A percentile compares a stretch with the other conserved stretches of the same genome.
phyloP scores from a whole-genome alignment of 306 rosid genomes.

The Citrullus colocynthis region DNA sequence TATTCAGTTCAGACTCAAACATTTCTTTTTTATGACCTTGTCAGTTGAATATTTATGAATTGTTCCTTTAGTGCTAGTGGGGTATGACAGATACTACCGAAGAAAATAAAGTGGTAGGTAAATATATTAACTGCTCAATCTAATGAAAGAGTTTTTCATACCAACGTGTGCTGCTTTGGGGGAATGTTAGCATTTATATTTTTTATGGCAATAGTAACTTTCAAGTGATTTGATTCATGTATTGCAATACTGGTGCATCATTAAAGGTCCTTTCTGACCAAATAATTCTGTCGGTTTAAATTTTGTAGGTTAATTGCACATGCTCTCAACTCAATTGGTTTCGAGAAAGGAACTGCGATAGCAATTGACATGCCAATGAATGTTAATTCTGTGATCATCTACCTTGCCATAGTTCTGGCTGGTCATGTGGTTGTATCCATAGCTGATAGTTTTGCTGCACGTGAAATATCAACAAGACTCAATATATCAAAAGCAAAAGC shows the following conservation, averaged over 20 bases:
- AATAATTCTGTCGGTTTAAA: conserved; percentile 17
- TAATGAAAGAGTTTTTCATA: not conserved
- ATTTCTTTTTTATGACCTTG: not conserved
- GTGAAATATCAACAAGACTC: conserved; percentile 79
- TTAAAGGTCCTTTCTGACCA: not conserved
- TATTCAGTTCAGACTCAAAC: no score
- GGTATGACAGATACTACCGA: not conserved
- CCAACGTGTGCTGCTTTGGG: not conserved
- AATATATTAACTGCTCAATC: not conserved
- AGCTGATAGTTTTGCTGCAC: conserved; percentile 91
- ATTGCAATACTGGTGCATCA: not conserved
- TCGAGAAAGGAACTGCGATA: conserved; percentile 79
- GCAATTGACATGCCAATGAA: conserved; percentile 96
- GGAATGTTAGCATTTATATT: not conserved
- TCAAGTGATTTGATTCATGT: not conserved
- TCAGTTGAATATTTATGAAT: not conserved
- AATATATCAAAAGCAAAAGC: conserved; percentile 70
- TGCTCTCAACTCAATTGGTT: conserved; percentile 51
- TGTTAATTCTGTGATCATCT: conserved; percentile 66
- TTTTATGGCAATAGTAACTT: not conserved
- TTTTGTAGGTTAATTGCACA: conserved; percentile 70
- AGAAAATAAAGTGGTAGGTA: not conserved
- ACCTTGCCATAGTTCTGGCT: conserved; percentile 76
- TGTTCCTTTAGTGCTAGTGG: not conserved
- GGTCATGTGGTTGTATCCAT: conserved; percentile 83